Percentiles rank a stretch among this genome's conserved stretches.
phyloP scores from a whole-genome alignment of 2,329 filamentous ascomycete genomes.

The Cercospora sp. region DNA sequence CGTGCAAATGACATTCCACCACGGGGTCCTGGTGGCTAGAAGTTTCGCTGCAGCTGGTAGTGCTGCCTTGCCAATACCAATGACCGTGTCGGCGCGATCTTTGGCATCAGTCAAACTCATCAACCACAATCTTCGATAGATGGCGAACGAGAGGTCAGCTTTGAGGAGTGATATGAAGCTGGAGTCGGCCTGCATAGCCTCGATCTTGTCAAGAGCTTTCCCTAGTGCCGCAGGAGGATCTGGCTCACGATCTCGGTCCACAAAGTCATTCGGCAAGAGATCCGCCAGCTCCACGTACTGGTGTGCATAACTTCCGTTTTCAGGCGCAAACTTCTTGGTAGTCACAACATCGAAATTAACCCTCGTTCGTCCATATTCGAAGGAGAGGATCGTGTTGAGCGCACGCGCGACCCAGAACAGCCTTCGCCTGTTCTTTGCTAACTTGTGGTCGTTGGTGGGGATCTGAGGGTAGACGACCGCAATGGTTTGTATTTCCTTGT shows the following conservation, averaged over 20 bases:
- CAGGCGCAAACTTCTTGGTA: slow-evolving; percentile 37
- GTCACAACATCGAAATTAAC: slow-evolving; percentile 52
- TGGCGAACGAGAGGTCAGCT: slow-evolving; percentile 55
- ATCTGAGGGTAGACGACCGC: slow-evolving; percentile 37
- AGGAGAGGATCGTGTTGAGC: slow-evolving; percentile 60
- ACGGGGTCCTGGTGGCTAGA: slow-evolving; percentile 40
- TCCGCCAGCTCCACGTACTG: slow-evolving; percentile 39
- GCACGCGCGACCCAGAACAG: slow-evolving; percentile 56
- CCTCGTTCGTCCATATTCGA: slow-evolving; percentile 57
- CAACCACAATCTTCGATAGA: slow-evolving; percentile 46
- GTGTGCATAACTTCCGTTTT: slow-evolving; percentile 33
- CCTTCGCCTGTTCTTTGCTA: slow-evolving; percentile 34
- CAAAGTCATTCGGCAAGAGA: slow-evolving; percentile 38
- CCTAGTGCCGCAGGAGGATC: slow-evolving; percentile 39
- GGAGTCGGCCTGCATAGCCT: slow-evolving; percentile 37
- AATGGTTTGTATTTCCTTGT: slow-evolving; percentile 45
- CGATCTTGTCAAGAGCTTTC: slow-evolving; percentile 36
- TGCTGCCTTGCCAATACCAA: slow-evolving; percentile 40
- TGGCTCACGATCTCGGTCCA: slow-evolving; percentile 38
- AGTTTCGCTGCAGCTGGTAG: slow-evolving; percentile 40
- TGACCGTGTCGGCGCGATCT: slow-evolving; percentile 41
- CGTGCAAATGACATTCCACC: slow-evolving; percentile 48
- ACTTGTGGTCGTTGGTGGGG: slow-evolving; percentile 35
- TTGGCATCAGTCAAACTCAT: slow-evolving; percentile 42
- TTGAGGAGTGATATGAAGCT: slow-evolving; percentile 50